Conservation (phyloP, 306 rosid genomes). For the Citrullus mucosospermus region DNA sequence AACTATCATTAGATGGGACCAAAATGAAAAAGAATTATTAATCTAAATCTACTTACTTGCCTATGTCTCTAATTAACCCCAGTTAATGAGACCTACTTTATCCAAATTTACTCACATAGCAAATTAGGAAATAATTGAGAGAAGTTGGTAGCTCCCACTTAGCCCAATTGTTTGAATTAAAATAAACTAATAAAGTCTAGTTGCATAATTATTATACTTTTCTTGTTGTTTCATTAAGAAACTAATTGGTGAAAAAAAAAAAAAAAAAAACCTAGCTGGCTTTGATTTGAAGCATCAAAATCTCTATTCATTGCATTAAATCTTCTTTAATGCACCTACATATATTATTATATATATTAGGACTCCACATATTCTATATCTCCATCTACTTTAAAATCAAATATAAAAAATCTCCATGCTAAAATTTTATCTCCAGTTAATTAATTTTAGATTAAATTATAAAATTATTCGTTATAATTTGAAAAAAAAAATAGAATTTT, state of each 20-base stretch:
- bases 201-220: background rate
- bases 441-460: too few species aligned
- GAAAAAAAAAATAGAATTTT: too few species aligned
- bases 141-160: background rate
- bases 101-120: background rate
- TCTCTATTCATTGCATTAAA: background rate
- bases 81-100: background rate
- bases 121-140: background rate
- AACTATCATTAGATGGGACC: background rate
- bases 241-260: background rate
- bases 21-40: background rate
- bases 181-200: background rate
- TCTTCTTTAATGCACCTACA: background rate
- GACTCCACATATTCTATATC: background rate
- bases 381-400: too few species aligned
- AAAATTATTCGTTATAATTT: too few species aligned
- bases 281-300: slow-evolving; percentile 1
- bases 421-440: too few species aligned
- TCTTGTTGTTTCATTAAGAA: background rate
- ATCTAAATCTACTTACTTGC: background rate
- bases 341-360: too few species aligned
- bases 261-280: background rate
- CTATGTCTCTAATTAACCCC: background rate
- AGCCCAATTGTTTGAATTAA: background rate
- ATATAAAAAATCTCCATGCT: too few species aligned